These are phyloP conservation scores for Aspergillus sojae DNA, from an alignment of 2,329 filamentous ascomycete genomes.

Conservation along the genomic window DNA sequence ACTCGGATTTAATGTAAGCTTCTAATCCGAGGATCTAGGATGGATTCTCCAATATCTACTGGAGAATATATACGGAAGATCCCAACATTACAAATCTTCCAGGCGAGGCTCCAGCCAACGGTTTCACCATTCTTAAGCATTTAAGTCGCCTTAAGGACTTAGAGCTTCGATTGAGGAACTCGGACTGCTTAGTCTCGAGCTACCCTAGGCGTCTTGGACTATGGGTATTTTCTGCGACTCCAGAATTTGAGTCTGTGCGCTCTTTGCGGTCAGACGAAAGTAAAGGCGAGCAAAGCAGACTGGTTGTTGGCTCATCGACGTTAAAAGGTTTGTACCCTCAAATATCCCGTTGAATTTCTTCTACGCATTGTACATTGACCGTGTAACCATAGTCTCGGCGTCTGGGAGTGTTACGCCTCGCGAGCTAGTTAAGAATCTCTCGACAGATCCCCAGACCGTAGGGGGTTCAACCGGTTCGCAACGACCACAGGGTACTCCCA, in stretches of 20 bases:
- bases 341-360: background rate
- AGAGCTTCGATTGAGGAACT: slow-evolving; percentile 38
- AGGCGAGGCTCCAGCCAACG: slow-evolving; percentile 37
- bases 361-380: slow-evolving; percentile 5
- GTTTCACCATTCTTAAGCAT: slow-evolving; percentile 41
- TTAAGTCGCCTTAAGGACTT: slow-evolving; percentile 43
- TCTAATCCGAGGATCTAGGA: slow-evolving; percentile 37
- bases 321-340: slow-evolving; percentile 34
- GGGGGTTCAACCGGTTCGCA: slow-evolving; percentile 25
- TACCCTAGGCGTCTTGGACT: slow-evolving; percentile 41
- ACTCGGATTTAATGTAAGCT: background rate
- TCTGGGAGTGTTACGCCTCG: slow-evolving; percentile 37
- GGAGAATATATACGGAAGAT: slow-evolving; percentile 47
- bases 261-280: slow-evolving; percentile 30
- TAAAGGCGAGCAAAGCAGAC: slow-evolving; percentile 30
- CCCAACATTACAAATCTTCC: slow-evolving; percentile 31
- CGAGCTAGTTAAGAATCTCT: slow-evolving; percentile 41
- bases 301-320: slow-evolving; percentile 34
- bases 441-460: slow-evolving; percentile 31
- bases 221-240: slow-evolving; percentile 45
- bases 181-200: slow-evolving; percentile 42
- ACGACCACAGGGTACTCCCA: slow-evolving; percentile 26
- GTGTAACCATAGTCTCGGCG: slow-evolving; percentile 32
- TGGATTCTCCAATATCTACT: slow-evolving; percentile 46
- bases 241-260: slow-evolving; percentile 39